A percentile compares a stretch with the other conserved stretches of the same genome.
phyloP scores from a whole-genome alignment of 495 filamentous ascomycete genomes.

The Penicillium angulare region DNA sequence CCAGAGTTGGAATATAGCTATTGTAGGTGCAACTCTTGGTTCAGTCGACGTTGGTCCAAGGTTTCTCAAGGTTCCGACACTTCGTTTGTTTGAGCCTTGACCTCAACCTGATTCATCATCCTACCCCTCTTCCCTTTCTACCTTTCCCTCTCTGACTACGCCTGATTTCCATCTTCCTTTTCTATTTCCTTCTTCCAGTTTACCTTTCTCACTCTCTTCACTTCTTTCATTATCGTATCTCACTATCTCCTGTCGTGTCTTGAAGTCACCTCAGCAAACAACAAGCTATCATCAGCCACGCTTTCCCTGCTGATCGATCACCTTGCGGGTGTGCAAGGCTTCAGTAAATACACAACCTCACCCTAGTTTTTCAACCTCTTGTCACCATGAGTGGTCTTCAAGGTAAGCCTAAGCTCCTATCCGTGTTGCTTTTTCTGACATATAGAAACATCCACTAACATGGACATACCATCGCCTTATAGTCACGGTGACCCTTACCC shows the following conservation, averaged over 20 bases:
- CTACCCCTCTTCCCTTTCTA: slow-evolving; percentile 26
- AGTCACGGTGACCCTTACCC: slow-evolving; percentile 32
- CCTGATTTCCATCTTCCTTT: slow-evolving; percentile 4
- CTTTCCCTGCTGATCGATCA: too few relatives aligned
- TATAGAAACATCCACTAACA: too few relatives aligned
- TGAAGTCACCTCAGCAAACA: background rate
- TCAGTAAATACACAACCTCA: background rate
- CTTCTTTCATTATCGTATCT: too few relatives aligned
- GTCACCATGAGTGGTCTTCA: background rate
- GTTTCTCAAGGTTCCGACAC: background rate
- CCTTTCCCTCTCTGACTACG: slow-evolving; percentile 9
- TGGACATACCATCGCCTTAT: background rate
- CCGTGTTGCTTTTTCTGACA: too few relatives aligned
- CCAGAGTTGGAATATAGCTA: background rate
- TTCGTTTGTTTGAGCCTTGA: slow-evolving; percentile 14
- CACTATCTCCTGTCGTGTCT: background rate
- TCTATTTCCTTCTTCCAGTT: background rate
- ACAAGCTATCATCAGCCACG: background rate
- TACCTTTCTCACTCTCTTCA: background rate
- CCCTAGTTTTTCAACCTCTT: background rate
- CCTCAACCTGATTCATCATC: slow-evolving; percentile 25
- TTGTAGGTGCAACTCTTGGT: background rate
- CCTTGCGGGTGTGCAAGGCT: too few relatives aligned
- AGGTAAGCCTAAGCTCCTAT: background rate
- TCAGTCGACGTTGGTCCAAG: slow-evolving; percentile 4